These are phyloP conservation scores for Calocybe indica DNA, from an alignment of 768 basidiomycete genomes.

Conservation along the genomic window DNA sequence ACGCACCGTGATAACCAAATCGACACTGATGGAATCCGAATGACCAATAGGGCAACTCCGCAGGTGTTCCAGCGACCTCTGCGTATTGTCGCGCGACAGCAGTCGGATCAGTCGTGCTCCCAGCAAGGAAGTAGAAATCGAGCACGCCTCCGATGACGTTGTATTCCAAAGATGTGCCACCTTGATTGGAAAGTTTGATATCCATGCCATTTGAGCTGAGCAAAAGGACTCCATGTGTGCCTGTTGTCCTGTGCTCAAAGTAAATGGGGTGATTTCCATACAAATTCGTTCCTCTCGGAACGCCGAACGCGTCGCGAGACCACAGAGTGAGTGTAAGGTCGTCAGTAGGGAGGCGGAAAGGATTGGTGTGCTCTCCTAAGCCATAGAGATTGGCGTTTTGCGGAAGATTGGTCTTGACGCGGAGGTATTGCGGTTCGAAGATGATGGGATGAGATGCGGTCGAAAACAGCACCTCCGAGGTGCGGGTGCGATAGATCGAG, in stretches of 20 bases:
- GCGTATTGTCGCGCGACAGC: constrained; percentile 66
- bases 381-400: constrained; percentile 67
- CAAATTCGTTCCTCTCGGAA: constrained; percentile 54
- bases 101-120: constrained; percentile 51
- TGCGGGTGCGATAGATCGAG: constrained; percentile 42
- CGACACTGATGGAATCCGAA: constrained; percentile 72
- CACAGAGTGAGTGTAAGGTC: constrained; percentile 50
- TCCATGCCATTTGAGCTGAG: constrained; percentile 76
- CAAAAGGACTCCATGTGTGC: constrained; percentile 66
- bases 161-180: constrained; percentile 53
- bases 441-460: constrained; percentile 58
- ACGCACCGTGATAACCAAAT: constrained; percentile 57
- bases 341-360: constrained; percentile 50
- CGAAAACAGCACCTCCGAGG: constrained; percentile 53
- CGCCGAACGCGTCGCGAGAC: constrained; percentile 60
- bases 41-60: constrained; percentile 72
- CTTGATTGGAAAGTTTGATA: constrained; percentile 50
- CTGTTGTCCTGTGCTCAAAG: constrained; percentile 60
- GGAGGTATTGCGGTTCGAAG: constrained; percentile 73
- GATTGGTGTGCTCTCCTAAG: constrained; percentile 66
- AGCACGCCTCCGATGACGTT: constrained; percentile 73
- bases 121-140: constrained; percentile 76
- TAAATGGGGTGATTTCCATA: constrained; percentile 73
- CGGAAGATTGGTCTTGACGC: constrained; percentile 60
- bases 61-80: constrained; percentile 57